Evolutionary conservation across 225 moss, liverwort and hornwort genomes (phyloP).

Genomic region (Antitrichia curtipendula): DNA sequence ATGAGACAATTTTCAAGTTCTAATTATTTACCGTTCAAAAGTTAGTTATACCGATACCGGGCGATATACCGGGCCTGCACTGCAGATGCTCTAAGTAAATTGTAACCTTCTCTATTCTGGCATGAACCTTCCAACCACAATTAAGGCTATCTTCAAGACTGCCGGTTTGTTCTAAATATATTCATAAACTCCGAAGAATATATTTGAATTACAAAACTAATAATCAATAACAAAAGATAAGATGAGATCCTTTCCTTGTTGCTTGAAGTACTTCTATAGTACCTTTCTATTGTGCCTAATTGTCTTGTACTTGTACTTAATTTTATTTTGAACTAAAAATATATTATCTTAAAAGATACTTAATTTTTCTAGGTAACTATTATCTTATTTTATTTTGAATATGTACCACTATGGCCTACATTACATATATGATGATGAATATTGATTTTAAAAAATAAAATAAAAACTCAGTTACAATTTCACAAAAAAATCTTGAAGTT

Average conservation of each 20-base stretch:
- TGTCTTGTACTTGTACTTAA: rapidly evolving
- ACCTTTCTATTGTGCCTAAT: rapidly evolving
- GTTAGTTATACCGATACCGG: too few species aligned
- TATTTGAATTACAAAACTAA: background rate
- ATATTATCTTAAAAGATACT: background rate
- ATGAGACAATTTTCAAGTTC: too few species aligned
- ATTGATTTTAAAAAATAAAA: background rate
- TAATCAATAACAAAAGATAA: background rate
- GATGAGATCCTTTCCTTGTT: background rate
- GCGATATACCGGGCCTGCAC: too few species aligned
- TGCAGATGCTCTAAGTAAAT: too few species aligned
- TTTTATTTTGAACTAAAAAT: background rate
- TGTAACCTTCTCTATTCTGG: background rate
- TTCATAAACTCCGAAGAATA: rapidly evolving
- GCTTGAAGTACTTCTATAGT: background rate
- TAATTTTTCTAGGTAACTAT: too few species aligned
- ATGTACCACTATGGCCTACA: background rate
- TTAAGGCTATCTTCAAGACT: too few species aligned
- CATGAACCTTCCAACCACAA: background rate
- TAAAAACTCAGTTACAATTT: background rate
- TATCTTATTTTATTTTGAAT: background rate
- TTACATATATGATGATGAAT: background rate
- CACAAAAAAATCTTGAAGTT: background rate
- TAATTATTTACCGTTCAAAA: too few species aligned
- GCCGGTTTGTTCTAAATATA: background rate